Percentiles rank a stretch among this genome's conserved stretches.
Evolutionary conservation across 75 land plant species (phyloP).

Genomic region (Ceratopteris richardii): DNA sequence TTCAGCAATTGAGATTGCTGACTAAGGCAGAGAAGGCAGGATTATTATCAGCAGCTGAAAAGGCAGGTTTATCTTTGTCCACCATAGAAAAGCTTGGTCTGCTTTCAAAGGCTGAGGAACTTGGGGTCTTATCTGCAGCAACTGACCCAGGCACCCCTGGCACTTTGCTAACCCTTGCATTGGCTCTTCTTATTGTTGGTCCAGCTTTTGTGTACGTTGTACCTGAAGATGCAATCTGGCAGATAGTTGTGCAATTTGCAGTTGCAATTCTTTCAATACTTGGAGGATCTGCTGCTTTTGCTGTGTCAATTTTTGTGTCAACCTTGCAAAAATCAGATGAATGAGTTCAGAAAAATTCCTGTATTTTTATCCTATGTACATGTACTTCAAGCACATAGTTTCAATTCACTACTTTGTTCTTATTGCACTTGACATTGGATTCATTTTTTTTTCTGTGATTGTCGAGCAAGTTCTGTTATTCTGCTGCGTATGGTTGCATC

Average conservation of each 20-base stretch:
- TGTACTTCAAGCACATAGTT: no score
- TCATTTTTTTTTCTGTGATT: no score
- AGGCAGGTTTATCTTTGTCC: slow-evolving; percentile 70
- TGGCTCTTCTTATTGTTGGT: slow-evolving; percentile 54
- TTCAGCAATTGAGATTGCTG: slow-evolving; percentile 78
- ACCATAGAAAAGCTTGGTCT: slow-evolving; percentile 82
- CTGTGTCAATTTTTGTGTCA: slow-evolving; percentile 84
- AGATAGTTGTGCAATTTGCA: slow-evolving; percentile 56
- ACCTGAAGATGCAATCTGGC: slow-evolving; percentile 62
- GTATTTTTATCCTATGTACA: no score
- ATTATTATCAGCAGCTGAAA: slow-evolving; percentile 85
- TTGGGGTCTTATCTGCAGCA: slow-evolving; percentile 85
- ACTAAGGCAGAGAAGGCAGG: slow-evolving; percentile 97
- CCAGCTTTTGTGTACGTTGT: slow-evolving; percentile 68
- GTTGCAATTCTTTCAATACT: slow-evolving; percentile 59
- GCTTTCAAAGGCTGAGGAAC: slow-evolving; percentile 89
- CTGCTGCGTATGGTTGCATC: no score
- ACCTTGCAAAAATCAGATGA: slow-evolving; percentile 66
- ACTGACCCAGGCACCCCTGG: slow-evolving; percentile 77
- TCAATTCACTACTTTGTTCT: no score
- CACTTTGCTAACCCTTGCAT: slow-evolving; percentile 46
- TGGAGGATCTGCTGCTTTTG: slow-evolving; percentile 95
- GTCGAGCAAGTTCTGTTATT: no score
- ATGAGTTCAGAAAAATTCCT: no score
- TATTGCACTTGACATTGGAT: no score